phyloP scores from a whole-genome alignment of 106 monocot genomes.

The Vanilla planifolia region DNA sequence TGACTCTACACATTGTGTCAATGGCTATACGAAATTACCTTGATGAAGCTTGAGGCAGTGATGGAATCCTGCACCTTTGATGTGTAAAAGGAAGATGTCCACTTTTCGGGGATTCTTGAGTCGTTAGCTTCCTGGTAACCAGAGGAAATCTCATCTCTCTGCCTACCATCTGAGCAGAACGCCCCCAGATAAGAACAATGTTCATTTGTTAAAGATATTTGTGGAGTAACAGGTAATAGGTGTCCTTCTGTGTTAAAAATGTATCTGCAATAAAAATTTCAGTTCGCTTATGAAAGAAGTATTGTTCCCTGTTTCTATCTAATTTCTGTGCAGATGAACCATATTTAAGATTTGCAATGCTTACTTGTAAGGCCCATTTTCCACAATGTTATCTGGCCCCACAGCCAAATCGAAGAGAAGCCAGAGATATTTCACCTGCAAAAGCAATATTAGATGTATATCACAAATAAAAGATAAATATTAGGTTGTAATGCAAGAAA shows the following conservation, averaged over 20 bases:
- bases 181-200: constrained; percentile 93
- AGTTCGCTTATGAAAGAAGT: not conserved
- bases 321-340: not conserved
- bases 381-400: constrained; percentile 89
- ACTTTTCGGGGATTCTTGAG: constrained; percentile 14
- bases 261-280: constrained; percentile 46
- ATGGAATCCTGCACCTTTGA: not conserved
- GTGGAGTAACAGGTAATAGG: constrained; percentile 76
- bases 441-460: constrained; percentile 18
- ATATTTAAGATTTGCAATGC: not conserved
- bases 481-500: not conserved
- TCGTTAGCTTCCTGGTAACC: constrained; percentile 51
- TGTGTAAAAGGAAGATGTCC: constrained; percentile 8
- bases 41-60: constrained; percentile 36
- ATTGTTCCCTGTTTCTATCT: not conserved
- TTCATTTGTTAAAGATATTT: constrained; percentile 74
- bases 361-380: constrained; percentile 95
- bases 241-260: constrained; percentile 98
- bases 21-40: constrained; percentile 61
- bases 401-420: constrained; percentile 98
- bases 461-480: not conserved
- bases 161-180: constrained; percentile 48
- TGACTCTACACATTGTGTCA: not conserved
- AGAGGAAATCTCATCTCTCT: constrained; percentile 19
- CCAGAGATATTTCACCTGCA: constrained; percentile 99